Evolutionary conservation across 2,329 filamentous ascomycete genomes (phyloP).

Genomic region (Fusarium foetens): DNA sequence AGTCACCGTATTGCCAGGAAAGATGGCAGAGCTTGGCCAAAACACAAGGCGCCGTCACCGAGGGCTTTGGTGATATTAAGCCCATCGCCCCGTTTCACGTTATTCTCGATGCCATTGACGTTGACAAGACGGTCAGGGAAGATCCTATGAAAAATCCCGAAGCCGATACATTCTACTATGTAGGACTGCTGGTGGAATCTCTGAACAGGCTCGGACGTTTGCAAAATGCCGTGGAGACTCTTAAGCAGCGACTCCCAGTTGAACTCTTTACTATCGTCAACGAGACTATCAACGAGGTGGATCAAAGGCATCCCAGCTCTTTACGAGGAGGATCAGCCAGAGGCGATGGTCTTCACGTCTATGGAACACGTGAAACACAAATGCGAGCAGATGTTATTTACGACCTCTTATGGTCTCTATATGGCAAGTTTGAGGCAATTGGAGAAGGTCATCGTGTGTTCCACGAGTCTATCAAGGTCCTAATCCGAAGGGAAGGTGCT

Average conservation of each 20-base stretch:
- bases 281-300: slow-evolving; percentile 93
- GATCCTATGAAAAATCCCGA: slow-evolving; percentile 95
- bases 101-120: slow-evolving; percentile 69
- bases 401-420: slow-evolving; percentile 90
- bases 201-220: slow-evolving; percentile 89
- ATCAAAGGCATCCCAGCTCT: slow-evolving; percentile 89
- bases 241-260: slow-evolving; percentile 92
- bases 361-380: slow-evolving; percentile 76
- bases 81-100: slow-evolving; percentile 65
- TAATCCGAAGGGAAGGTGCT: slow-evolving; percentile 82
- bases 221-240: slow-evolving; percentile 85
- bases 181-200: slow-evolving; percentile 86
- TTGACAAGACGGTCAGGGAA: slow-evolving; percentile 74
- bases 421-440: slow-evolving; percentile 97
- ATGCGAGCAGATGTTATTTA: slow-evolving; percentile 87
- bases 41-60: slow-evolving; percentile 66
- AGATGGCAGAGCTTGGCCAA: slow-evolving; percentile 88
- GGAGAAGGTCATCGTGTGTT: slow-evolving; percentile 94
- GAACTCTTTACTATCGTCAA: slow-evolving; percentile 95
- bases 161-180: slow-evolving; percentile 93
- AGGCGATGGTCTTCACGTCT: slow-evolving; percentile 68
- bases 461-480: slow-evolving; percentile 89
- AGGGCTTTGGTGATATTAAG: slow-evolving; percentile 59
- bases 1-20: slow-evolving; percentile 96
- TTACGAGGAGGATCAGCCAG: slow-evolving; percentile 67